Conservation (phyloP, 148 eudicot genomes). For the Chenopodium album region DNA sequence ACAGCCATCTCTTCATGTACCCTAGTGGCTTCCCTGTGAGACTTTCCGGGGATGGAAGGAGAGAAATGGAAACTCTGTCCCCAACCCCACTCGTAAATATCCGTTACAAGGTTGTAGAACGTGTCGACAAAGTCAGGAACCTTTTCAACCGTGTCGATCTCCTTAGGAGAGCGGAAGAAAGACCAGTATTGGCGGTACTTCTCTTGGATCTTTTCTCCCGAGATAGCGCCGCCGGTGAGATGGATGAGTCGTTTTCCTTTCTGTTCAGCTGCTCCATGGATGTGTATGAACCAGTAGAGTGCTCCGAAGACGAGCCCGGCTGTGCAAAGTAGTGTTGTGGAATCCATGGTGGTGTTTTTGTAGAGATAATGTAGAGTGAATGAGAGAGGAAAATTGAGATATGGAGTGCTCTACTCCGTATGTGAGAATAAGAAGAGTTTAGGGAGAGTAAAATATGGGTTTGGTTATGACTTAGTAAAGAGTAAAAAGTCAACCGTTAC, state of each 20-base stretch:
- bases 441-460: no score
- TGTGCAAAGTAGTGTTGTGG: constrained; percentile 42
- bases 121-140: constrained; percentile 53
- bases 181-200: constrained; percentile 49
- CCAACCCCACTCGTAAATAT: constrained; percentile 66
- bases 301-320: constrained; percentile 38
- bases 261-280: constrained; percentile 45
- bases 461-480: no score
- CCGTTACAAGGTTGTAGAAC: constrained; percentile 53
- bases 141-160: constrained; percentile 41
- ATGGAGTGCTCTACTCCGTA: no score
- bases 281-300: constrained; percentile 50
- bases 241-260: constrained; percentile 46
- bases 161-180: constrained; percentile 51
- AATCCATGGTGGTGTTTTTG: constrained; percentile 28
- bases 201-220: constrained; percentile 45
- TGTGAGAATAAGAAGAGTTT: no score
- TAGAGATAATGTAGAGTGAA: neutral
- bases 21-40: constrained; percentile 46
- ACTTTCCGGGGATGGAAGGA: constrained; percentile 41
- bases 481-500: no score
- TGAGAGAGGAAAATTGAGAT: neutral
- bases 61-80: constrained; percentile 62
- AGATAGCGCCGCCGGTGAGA: constrained; percentile 47
- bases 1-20: constrained; percentile 56